Conservation (phyloP, 345 rosid genomes). For the Isatis tinctoria region DNA sequence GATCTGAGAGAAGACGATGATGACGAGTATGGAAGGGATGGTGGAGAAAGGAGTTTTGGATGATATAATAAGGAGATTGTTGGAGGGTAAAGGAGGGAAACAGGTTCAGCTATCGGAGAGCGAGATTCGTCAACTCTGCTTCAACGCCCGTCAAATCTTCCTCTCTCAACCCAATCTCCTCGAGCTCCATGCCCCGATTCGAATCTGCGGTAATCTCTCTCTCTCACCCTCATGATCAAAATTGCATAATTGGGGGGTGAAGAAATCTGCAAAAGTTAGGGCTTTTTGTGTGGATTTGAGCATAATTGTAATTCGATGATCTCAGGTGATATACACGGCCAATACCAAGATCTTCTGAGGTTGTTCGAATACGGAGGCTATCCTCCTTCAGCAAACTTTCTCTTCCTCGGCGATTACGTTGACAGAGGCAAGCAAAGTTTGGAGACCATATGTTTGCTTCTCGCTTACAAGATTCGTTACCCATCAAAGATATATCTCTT, state of each 20-base stretch:
- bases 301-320: not conserved
- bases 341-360: slow-evolving; percentile 87
- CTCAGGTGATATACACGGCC: slow-evolving; percentile 92
- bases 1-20: slow-evolving; percentile 42
- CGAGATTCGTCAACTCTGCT: slow-evolving; percentile 96
- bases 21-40: slow-evolving; percentile 74
- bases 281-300: not conserved
- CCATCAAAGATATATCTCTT: slow-evolving; percentile 63
- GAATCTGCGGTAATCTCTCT: slow-evolving; percentile 57
- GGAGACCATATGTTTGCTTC: slow-evolving; percentile 88
- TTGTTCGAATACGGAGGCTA: slow-evolving; percentile 76
- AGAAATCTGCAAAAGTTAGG: no score
- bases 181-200: slow-evolving; percentile 74
- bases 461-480: slow-evolving; percentile 86
- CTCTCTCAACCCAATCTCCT: slow-evolving; percentile 78
- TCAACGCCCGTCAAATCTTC: slow-evolving; percentile 88
- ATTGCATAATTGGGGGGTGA: not conserved
- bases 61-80: slow-evolving; percentile 81
- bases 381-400: slow-evolving; percentile 82
- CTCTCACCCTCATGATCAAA: not conserved
- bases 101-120: slow-evolving; percentile 94
- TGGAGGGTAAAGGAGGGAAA: slow-evolving; percentile 85
- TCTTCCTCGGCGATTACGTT: slow-evolving; percentile 93
- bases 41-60: slow-evolving; percentile 79
- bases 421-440: slow-evolving; percentile 95